phyloP scores from a whole-genome alignment of 2,329 filamentous ascomycete species.

The Microdochium bolleyi region DNA sequence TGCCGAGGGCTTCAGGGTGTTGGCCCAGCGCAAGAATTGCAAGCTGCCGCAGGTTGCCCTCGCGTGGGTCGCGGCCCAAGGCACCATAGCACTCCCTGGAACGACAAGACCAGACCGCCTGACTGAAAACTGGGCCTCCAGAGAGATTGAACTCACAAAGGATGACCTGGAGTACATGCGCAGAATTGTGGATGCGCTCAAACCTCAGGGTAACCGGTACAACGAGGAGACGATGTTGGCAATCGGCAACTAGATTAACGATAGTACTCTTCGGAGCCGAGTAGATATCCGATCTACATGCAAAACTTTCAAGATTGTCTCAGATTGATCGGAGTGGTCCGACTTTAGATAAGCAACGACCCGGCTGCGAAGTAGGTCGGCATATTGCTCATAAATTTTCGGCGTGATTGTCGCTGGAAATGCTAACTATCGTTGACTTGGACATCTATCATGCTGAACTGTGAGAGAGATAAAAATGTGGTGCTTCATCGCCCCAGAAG shows the following conservation, averaged over 20 bases:
- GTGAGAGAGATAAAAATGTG: too few relatives aligned
- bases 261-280: too few relatives aligned
- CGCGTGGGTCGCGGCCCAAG: slow-evolving; percentile 21
- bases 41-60: slow-evolving; percentile 23
- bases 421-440: too few relatives aligned
- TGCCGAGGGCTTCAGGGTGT: slow-evolving; percentile 29
- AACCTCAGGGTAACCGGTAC: not conserved
- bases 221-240: not conserved
- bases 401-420: too few relatives aligned
- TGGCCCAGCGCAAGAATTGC: slow-evolving; percentile 24
- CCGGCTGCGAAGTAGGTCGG: too few relatives aligned
- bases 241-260: not conserved
- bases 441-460: too few relatives aligned
- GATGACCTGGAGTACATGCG: slow-evolving; percentile 25
- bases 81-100: not conserved
- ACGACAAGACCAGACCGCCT: not conserved
- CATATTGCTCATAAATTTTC: too few relatives aligned
- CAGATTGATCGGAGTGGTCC: too few relatives aligned
- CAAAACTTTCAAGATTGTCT: too few relatives aligned
- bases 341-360: too few relatives aligned
- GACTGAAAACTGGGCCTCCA: slow-evolving; percentile 16
- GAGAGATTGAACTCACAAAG: slow-evolving; percentile 22
- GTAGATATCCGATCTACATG: too few relatives aligned
- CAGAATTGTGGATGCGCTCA: not conserved
- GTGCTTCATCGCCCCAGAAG: too few relatives aligned